Evolutionary conservation across 768 basidiomycete species (phyloP).

Genomic region (Nevesoporus exiguus): DNA sequence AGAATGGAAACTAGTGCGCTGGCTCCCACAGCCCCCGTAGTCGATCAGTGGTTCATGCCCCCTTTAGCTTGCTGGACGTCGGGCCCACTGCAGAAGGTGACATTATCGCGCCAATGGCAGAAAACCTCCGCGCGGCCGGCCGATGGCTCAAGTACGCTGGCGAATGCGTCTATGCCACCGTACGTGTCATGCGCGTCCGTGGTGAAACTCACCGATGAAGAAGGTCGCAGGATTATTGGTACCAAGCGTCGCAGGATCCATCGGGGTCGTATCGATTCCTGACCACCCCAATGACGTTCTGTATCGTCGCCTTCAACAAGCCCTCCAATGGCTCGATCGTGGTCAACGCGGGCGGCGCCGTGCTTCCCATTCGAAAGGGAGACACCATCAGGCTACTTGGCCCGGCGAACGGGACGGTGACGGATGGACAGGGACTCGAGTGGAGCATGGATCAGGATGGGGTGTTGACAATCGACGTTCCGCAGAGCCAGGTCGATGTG

Average conservation of each 20-base stretch:
- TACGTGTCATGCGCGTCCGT: slow-evolving; percentile 20
- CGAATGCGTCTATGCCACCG: slow-evolving; percentile 51
- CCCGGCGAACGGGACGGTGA: slow-evolving; percentile 13
- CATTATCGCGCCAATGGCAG: slow-evolving; percentile 46
- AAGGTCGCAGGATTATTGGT: slow-evolving; percentile 44
- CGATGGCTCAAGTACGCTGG: slow-evolving; percentile 50
- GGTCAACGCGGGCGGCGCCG: slow-evolving; percentile 33
- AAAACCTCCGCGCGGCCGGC: slow-evolving; percentile 48
- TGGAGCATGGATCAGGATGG: slow-evolving; percentile 35
- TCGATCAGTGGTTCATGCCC: neutral
- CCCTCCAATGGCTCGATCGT: slow-evolving; percentile 35
- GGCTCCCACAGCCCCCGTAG: neutral
- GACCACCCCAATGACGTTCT: slow-evolving; percentile 49
- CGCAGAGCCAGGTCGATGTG: slow-evolving; percentile 20
- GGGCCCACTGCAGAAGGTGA: slow-evolving; percentile 55
- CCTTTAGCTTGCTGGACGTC: slow-evolving; percentile 45
- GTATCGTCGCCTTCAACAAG: slow-evolving; percentile 42
- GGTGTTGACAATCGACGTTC: slow-evolving; percentile 28
- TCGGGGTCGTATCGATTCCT: slow-evolving; percentile 42
- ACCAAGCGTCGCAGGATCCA: slow-evolving; percentile 40
- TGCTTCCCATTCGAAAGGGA: slow-evolving; percentile 42
- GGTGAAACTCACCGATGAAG: neutral
- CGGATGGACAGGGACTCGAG: slow-evolving; percentile 15
- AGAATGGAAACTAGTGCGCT: slow-evolving; percentile 59
- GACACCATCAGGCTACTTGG: slow-evolving; percentile 42